Evolutionary conservation across 176 grass and related monocot genomes (phyloP).

Genomic region (Hordeum marinum): DNA sequence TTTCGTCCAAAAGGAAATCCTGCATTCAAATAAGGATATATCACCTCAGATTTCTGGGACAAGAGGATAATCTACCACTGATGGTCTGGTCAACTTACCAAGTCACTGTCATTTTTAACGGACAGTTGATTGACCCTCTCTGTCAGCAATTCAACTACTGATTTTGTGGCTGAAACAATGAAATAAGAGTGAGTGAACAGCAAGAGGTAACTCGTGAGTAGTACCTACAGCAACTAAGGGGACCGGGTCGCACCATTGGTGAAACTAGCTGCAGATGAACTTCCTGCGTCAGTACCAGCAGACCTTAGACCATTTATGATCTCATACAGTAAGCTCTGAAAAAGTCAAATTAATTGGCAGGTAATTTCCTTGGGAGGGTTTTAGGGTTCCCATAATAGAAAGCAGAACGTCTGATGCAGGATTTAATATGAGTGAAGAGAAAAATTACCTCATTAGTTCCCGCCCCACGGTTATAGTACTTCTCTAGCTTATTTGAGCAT

Average conservation of each 20-base stretch:
- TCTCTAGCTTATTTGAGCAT: slow-evolving; percentile 80
- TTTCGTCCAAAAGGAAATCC: slow-evolving; percentile 89
- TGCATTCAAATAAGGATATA: slow-evolving; percentile 37
- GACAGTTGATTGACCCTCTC: slow-evolving; percentile 84
- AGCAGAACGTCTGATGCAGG: neutral
- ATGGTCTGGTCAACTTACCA: slow-evolving; percentile 59
- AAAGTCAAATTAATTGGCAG: slow-evolving; percentile 21
- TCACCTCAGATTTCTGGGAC: slow-evolving; percentile 14
- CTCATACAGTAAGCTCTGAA: slow-evolving; percentile 90
- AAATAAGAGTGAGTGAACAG: slow-evolving; percentile 15
- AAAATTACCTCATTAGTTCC: slow-evolving; percentile 71
- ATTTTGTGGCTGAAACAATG: slow-evolving; percentile 79
- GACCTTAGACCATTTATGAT: slow-evolving; percentile 81
- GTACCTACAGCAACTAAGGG: neutral
- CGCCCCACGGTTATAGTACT: slow-evolving; percentile 62
- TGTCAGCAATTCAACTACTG: slow-evolving; percentile 87
- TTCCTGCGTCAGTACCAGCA: slow-evolving; percentile 65
- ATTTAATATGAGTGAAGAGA: slow-evolving; percentile 20
- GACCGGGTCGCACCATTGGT: slow-evolving; percentile 43
- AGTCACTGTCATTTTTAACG: slow-evolving; percentile 66
- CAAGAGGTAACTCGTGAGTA: neutral
- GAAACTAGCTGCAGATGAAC: slow-evolving; percentile 72
- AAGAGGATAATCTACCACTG: neutral
- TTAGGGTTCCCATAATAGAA: neutral
- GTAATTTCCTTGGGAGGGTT: slow-evolving; percentile 3